Evolutionary conservation across 208 protist genomes (phyloP).

Genomic region (Leishmania aethiopica): DNA sequence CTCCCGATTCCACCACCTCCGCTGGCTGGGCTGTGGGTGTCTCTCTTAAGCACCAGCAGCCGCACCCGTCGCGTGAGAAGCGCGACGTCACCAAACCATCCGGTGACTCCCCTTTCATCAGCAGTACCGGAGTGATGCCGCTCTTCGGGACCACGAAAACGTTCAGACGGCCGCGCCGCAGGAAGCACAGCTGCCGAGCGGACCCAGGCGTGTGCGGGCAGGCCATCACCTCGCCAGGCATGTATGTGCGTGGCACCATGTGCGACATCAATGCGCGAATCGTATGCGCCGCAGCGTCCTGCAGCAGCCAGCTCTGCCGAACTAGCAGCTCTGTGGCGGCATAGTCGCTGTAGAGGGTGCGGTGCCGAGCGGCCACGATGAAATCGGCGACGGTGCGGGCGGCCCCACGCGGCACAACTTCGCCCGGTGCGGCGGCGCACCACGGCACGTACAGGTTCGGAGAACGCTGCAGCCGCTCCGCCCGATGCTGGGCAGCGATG

Average conservation of each 20-base stretch:
- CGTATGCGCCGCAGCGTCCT: slow-evolving; percentile 76
- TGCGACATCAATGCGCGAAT: slow-evolving; percentile 76
- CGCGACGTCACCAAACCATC: neutral
- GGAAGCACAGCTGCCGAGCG: slow-evolving; percentile 75
- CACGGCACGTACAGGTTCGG: slow-evolving; percentile 23
- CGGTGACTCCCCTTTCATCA: neutral
- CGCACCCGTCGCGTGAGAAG: slow-evolving; percentile 6
- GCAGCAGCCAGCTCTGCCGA: slow-evolving; percentile 90
- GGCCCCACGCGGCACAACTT: slow-evolving; percentile 16
- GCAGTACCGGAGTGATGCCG: neutral
- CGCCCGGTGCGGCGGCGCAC: slow-evolving; percentile 23
- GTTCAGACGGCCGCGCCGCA: slow-evolving; percentile 65
- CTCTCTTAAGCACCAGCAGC: slow-evolving; percentile 11
- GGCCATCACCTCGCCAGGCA: slow-evolving; percentile 78
- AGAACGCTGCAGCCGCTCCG: slow-evolving; percentile 9
- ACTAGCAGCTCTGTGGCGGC: slow-evolving; percentile 74
- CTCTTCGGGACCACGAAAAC: slow-evolving; percentile 49
- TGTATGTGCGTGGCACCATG: slow-evolving; percentile 64
- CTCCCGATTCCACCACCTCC: slow-evolving; percentile 52
- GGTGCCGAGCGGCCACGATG: slow-evolving; percentile 60
- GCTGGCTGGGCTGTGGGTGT: neutral
- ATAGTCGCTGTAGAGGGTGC: slow-evolving; percentile 64
- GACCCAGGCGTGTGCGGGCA: slow-evolving; percentile 57
- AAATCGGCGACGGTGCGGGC: slow-evolving; percentile 39
- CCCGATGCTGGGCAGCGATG: slow-evolving; percentile 31